Percentiles rank a stretch among this genome's conserved stretches.
These are phyloP conservation scores for Fusarium goolgardi DNA, from an alignment of 2,329 filamentous ascomycete species.

Conservation along the genomic window DNA sequence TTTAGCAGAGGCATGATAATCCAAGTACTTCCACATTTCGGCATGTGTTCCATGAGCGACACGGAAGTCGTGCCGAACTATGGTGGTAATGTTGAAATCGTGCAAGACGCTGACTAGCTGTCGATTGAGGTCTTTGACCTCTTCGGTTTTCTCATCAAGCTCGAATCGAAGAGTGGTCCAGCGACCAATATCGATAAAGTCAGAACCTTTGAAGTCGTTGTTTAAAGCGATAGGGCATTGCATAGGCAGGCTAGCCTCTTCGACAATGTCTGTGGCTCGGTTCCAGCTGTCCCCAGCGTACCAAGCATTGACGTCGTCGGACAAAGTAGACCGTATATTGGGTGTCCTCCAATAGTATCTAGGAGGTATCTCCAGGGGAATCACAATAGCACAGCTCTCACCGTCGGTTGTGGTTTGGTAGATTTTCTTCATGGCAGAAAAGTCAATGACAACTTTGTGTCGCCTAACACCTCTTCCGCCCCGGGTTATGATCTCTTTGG, in stretches of 20 bases:
- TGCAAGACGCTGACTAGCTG: slow-evolving; percentile 65
- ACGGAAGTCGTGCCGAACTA: slow-evolving; percentile 56
- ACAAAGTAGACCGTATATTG: slow-evolving; percentile 51
- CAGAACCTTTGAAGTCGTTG: slow-evolving; percentile 49
- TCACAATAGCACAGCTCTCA: slow-evolving; percentile 55
- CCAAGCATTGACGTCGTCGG: slow-evolving; percentile 53
- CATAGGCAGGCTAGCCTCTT: slow-evolving; percentile 50
- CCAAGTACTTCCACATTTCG: slow-evolving; percentile 50
- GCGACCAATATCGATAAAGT: slow-evolving; percentile 64
- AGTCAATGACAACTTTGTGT: slow-evolving; percentile 59
- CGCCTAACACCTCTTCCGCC: slow-evolving; percentile 31
- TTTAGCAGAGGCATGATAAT: slow-evolving; percentile 37
- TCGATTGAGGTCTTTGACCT: slow-evolving; percentile 51
- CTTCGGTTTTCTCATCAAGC: slow-evolving; percentile 48
- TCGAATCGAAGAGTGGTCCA: slow-evolving; percentile 68
- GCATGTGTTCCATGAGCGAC: slow-evolving; percentile 46
- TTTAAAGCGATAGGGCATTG: slow-evolving; percentile 55
- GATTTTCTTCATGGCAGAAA: slow-evolving; percentile 60
- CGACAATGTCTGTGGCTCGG: slow-evolving; percentile 60
- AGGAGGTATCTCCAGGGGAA: slow-evolving; percentile 63
- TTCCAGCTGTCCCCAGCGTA: slow-evolving; percentile 59
- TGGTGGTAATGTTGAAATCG: slow-evolving; percentile 77
- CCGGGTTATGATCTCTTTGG: slow-evolving; percentile 32
- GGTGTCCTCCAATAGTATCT: slow-evolving; percentile 58
- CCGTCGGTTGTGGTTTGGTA: slow-evolving; percentile 48